These are phyloP conservation scores for Fragilaria crotonensis DNA, from an alignment of 108 stramenopile species.

Conservation along the genomic window DNA sequence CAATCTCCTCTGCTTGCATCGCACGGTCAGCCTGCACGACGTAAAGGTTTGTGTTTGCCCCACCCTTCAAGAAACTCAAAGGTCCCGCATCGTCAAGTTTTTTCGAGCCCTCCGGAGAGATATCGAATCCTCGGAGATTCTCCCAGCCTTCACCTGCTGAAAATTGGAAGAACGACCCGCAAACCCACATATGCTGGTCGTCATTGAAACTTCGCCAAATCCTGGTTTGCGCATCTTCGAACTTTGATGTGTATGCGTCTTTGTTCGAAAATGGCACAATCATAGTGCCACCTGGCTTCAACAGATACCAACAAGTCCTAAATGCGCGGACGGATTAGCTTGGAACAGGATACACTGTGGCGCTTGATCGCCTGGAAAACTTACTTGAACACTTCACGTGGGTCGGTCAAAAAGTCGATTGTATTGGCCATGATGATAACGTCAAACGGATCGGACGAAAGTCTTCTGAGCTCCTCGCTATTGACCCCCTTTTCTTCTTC, in stretches of 20 bases:
- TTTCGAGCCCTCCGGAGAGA: conserved; percentile 72
- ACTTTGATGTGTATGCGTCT: conserved; percentile 61
- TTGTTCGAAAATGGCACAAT: conserved; percentile 67
- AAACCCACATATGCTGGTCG: conserved; percentile 96
- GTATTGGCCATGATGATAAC: conserved; percentile 83
- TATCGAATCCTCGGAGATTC: conserved; percentile 72
- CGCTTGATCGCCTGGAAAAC: too few species aligned
- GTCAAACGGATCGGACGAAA: conserved; percentile 63
- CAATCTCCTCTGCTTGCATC: conserved; percentile 46
- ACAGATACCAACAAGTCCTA: conserved; percentile 59
- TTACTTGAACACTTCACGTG: conserved; percentile 78
- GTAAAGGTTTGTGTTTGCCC: conserved; percentile 50
- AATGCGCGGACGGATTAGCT: too few species aligned
- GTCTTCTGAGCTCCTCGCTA: conserved; percentile 43
- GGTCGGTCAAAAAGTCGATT: conserved; percentile 72
- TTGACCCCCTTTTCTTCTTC: conserved; percentile 61
- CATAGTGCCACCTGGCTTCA: conserved; percentile 82
- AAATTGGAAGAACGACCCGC: conserved; percentile 88
- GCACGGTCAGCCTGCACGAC: conserved; percentile 75
- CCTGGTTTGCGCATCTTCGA: conserved; percentile 76
- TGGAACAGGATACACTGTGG: too few species aligned
- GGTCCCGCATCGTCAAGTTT: conserved; percentile 35
- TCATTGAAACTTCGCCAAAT: conserved; percentile 91
- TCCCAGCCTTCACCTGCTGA: conserved; percentile 86
- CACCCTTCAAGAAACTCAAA: conserved; percentile 29